Evolutionary conservation across 495 filamentous ascomycete genomes (phyloP), one percentile per base, ranked within the genome.

Genomic region (Cercophora sp.): DNA sequence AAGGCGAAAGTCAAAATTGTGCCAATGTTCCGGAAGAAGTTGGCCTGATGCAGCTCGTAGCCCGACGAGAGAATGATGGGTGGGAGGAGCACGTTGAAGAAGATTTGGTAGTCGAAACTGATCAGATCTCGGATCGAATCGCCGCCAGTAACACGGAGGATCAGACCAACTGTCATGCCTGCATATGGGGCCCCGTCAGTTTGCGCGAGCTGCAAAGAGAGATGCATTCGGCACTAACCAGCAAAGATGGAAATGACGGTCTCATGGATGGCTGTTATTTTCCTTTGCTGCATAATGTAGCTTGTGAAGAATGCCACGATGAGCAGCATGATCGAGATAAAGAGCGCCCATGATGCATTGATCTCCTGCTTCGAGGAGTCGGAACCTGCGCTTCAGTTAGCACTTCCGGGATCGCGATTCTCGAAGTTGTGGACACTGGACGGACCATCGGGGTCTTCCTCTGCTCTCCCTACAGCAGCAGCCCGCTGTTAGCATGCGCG

Each of bases 1-100:
- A 98, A 98, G 8, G 93, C 93, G 66, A 98, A 98, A n/a, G 93
- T 96, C 48, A 98, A 77, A 57, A 98, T 98, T 2, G 90, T 94
- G 35, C 93, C 94, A 54, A 97, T 96, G 64, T 97, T 96, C 47
- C 94, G 88, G 67, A 97, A 97, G 75, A 97, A 97, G 72, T 97
- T 97, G 51, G 86, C 89, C 72, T 98, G 93, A 67, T 98, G 93
- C 31, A 98, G 70, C 70, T 98, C 93, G 73, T 97, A 98, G 34
- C 93, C 93, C 26, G 91, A 96, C 29, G 91, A 91, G 35, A 98
- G 78, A 68, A 98, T 98, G 63, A 98, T 98, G 6, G 93, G 93
- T 27, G 93, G 93, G 25, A 98, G 85, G 32, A 98, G 85, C 49
- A 98, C 83, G 69, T 97, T 98, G 76, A 98, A 98, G 77, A 98